These are phyloP conservation scores for Hawksworthiomyces lignivorus DNA, from an alignment of 2,329 filamentous ascomycete genomes.

Conservation along the genomic window DNA sequence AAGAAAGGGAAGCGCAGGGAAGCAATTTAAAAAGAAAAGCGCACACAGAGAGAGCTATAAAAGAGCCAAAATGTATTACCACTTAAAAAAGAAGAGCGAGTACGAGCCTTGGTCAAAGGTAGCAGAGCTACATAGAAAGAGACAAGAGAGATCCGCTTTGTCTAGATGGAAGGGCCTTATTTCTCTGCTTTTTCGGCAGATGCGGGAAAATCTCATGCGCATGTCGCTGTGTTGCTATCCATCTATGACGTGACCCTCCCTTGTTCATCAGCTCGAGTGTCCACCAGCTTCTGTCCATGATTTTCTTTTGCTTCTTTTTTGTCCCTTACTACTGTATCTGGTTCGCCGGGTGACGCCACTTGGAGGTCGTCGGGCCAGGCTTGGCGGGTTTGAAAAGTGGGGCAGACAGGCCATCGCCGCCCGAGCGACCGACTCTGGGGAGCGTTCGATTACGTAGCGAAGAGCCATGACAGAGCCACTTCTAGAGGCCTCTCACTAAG, in stretches of 20 bases:
- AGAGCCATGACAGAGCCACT: no score
- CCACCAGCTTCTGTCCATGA: not conserved
- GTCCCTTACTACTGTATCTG: not conserved
- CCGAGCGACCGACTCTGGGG: no score
- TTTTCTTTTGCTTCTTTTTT: not conserved
- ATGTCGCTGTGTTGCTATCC: not conserved
- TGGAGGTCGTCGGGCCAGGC: no score
- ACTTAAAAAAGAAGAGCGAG: not conserved
- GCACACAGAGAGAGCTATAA: slow-evolving; percentile 1
- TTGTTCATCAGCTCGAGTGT: no score
- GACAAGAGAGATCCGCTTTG: not conserved
- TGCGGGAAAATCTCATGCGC: not conserved
- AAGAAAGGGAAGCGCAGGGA: not conserved
- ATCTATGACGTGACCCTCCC: slow-evolving; percentile 14
- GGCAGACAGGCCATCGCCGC: no score
- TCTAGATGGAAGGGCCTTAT: not conserved
- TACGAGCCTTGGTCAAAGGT: no score
- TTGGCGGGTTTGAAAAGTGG: no score
- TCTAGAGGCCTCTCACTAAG: no score
- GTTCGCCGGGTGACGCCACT: slow-evolving; percentile 19
- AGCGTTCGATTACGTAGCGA: no score
- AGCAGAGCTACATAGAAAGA: not conserved
- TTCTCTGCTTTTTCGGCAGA: not conserved
- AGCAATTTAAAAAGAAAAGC: slow-evolving; percentile 9
- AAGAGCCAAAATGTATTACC: slow-evolving; percentile 2